These are phyloP conservation scores for Cerioporus squamosus DNA, from an alignment of 1,284 basidiomycete genomes.

Conservation along the genomic window DNA sequence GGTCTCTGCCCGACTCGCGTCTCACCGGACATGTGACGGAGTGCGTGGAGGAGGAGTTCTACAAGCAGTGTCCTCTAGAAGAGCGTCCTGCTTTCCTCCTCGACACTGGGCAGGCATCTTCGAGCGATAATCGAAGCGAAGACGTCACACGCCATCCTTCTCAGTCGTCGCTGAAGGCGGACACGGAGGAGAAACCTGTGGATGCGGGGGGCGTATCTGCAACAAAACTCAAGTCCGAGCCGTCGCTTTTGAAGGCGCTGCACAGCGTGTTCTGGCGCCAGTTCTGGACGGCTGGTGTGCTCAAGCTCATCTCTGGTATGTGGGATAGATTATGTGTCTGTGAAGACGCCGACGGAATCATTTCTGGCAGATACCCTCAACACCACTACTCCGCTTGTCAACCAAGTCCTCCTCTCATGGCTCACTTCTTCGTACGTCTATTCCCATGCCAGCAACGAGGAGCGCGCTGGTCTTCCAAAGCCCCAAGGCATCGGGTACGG, in stretches of 20 bases:
- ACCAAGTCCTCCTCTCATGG: slow-evolving; percentile 66
- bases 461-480: slow-evolving; percentile 40
- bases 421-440: slow-evolving; percentile 59
- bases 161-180: slow-evolving; percentile 15
- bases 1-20: slow-evolving; percentile 47
- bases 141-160: slow-evolving; percentile 28
- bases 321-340: not conserved
- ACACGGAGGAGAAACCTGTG: slow-evolving; percentile 26
- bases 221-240: slow-evolving; percentile 46
- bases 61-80: slow-evolving; percentile 50
- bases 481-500: slow-evolving; percentile 61
- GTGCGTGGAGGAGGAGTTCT: slow-evolving; percentile 51
- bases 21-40: slow-evolving; percentile 47
- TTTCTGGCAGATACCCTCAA: slow-evolving; percentile 52
- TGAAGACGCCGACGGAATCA: not conserved
- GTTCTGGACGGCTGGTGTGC: slow-evolving; percentile 58
- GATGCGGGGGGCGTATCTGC: not conserved
- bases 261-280: slow-evolving; percentile 56
- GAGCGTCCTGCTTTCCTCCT: slow-evolving; percentile 36
- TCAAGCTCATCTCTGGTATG: slow-evolving; percentile 59
- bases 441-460: slow-evolving; percentile 41
- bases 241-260: slow-evolving; percentile 62
- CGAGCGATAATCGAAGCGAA: slow-evolving; percentile 19
- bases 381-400: slow-evolving; percentile 66
- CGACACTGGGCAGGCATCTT: slow-evolving; percentile 10